Evolutionary conservation across 2,329 filamentous ascomycete genomes (phyloP).

Genomic region (Thielaviopsis punctulata): DNA sequence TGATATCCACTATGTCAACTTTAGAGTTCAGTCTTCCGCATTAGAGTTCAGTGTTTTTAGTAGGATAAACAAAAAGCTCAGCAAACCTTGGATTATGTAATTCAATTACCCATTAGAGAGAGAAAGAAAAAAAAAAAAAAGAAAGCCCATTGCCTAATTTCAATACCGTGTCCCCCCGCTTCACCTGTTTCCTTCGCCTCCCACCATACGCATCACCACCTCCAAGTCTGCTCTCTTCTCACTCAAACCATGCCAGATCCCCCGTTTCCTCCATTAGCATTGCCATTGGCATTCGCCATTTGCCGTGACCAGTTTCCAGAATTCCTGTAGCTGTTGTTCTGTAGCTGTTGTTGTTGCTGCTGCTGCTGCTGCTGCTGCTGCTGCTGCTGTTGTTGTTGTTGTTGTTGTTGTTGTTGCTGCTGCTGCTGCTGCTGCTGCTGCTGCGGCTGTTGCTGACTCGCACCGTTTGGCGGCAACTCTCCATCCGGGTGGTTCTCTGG

Average conservation of each 20-base stretch:
- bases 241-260: conserved; percentile 28
- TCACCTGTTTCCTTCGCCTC: conserved; percentile 1
- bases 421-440: background rate
- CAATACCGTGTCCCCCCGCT: conserved; percentile 13
- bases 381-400: no score
- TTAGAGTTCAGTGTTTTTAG: no score
- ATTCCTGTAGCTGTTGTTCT: conserved; percentile 38
- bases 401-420: no score
- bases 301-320: conserved; percentile 31
- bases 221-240: no score
- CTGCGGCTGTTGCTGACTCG: conserved; percentile 18
- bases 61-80: background rate
- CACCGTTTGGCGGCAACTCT: conserved; percentile 23
- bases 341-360: no score
- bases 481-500: conserved; percentile 29
- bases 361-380: conserved; percentile 17
- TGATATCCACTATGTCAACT: no score
- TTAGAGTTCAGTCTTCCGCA: no score
- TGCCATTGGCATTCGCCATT: conserved; percentile 15
- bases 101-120: conserved; percentile 12
- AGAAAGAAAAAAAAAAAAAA: conserved; percentile 13
- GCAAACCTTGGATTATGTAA: conserved; percentile 10
- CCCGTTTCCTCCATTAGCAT: conserved; percentile 26
- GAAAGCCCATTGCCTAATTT: no score
- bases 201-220: background rate